A percentile compares a stretch with the other conserved stretches of the same genome.
phyloP scores from a whole-genome alignment of 148 eudicot species.

The Camellia lanceoleosa region DNA sequence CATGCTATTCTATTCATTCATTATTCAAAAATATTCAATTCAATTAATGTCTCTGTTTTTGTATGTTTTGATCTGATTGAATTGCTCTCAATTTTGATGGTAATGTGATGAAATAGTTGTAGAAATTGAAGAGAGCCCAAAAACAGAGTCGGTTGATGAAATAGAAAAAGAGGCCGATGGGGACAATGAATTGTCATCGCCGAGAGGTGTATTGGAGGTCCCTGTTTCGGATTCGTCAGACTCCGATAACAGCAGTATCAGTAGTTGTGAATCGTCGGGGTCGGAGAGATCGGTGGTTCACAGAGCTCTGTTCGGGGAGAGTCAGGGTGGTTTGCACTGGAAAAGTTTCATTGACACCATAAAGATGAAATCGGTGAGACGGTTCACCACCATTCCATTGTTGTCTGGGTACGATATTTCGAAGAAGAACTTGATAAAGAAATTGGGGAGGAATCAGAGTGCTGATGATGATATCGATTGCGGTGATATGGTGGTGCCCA shows the following conservation, averaged over 20 bases:
- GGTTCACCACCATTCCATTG: conserved; percentile 47
- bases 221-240: conserved; percentile 40
- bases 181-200: conserved; percentile 44
- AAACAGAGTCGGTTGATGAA: conserved; percentile 16
- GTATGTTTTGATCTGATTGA: neutral
- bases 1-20: neutral
- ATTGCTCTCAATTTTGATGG: neutral
- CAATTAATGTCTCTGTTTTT: neutral
- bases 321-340: conserved; percentile 39
- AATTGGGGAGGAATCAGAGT: conserved; percentile 41
- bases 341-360: conserved; percentile 45
- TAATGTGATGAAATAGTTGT: conserved; percentile 4
- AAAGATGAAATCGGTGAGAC: conserved; percentile 50
- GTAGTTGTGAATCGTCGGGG: neutral
- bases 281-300: conserved; percentile 4
- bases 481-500: conserved; percentile 35
- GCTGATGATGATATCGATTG: conserved; percentile 42
- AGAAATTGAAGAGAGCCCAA: conserved; percentile 29
- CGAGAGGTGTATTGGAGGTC: conserved; percentile 72
- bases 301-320: neutral
- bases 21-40: neutral
- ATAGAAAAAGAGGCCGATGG: conserved; percentile 7
- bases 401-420: conserved; percentile 41
- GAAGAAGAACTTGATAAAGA: conserved; percentile 43
- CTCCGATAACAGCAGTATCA: conserved; percentile 38